Base-by-base conservation (phyloP, 768 basidiomycete genomes). In the Austroboletus eburneus region DNA sequence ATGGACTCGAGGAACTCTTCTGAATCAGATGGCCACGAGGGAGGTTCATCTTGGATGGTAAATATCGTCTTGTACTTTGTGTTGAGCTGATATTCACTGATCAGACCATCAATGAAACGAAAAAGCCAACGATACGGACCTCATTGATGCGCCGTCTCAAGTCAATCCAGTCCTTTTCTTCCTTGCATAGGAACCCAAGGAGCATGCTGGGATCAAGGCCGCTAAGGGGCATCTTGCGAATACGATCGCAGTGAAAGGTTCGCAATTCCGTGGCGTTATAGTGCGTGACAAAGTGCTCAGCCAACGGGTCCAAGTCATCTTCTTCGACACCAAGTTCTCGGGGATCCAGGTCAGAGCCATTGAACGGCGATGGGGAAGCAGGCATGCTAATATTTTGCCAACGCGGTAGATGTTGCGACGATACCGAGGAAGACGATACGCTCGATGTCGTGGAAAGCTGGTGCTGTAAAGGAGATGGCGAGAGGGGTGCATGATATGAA, bases 181-280 rank as follows among this genome's bases (percentile, higher is more conserved):
- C 81, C 57, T 78, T 79, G 62, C 86, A 85, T 54, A 97, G 61
- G 63, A 99, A 98, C 10, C 94, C 94, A 49, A 98, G 77, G 7
- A 99, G 72, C 96, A 99, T 97, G 57, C 92, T 96, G 20, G 95
- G 96, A 64, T 98, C 96, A 45, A 99, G 70, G 23, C 86, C 87
- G 33, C 81, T 80, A 29, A 98, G 67, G 1, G 86, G 86, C 89
- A 98, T 95, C 79, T 95, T 97, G 61, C 91, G 76, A 32, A 98
- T 86, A 16, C 86, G 81, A n/a, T 99, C 96, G 63, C 92, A 93
- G 66, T 98, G 96, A 72, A 93, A 99, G 12, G 90, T 95, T 58
- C 79, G 79, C 27, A 97, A 70, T 60, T 94, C 90, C 5, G 73
- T 51, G 3, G 77, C 67, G 2, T 77, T 70, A 64, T 97, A 99